These are phyloP conservation scores for Dryadomyces quercus-mongolicae DNA, from an alignment of 2,329 filamentous ascomycete genomes.

Conservation along the genomic window DNA sequence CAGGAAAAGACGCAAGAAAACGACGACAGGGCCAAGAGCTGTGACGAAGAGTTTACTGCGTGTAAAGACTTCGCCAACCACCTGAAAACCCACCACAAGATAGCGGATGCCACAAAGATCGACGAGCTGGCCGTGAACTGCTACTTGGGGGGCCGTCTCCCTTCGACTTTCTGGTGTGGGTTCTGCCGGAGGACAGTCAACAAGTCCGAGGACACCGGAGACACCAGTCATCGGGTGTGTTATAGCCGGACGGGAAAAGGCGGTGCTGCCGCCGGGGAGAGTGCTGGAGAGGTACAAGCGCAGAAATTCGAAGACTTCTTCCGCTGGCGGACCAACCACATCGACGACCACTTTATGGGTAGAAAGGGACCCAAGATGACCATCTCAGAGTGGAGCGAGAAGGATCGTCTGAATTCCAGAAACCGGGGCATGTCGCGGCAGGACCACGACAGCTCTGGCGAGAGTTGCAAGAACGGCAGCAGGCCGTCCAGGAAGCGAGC, in stretches of 20 bases:
- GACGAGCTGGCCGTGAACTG: conserved; percentile 37
- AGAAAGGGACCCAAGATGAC: conserved; percentile 24
- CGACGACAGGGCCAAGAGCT: not conserved
- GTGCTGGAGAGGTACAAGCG: not conserved
- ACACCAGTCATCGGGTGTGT: not conserved
- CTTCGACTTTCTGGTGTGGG: conserved; percentile 68
- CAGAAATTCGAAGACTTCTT: conserved; percentile 1
- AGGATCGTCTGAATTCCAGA: not conserved
- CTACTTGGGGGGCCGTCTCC: conserved; percentile 46
- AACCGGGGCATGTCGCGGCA: not conserved
- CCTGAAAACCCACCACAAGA: conserved; percentile 36
- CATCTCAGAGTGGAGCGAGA: conserved; percentile 23
- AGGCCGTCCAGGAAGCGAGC: not conserved
- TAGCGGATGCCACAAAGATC: conserved; percentile 18
- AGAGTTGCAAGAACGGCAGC: too few relatives aligned
- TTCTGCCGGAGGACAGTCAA: conserved; percentile 45
- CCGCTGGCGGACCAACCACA: conserved; percentile 52
- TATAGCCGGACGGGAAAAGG: too few relatives aligned
- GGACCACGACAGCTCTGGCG: too few relatives aligned
- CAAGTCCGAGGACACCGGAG: not conserved
- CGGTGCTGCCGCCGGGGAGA: not conserved
- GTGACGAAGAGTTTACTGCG: conserved; percentile 24
- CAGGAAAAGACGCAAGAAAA: conserved; percentile 20
- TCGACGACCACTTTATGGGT: conserved; percentile 58
- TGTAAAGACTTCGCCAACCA: conserved; percentile 50